Evolutionary conservation across 2,329 filamentous ascomycete species (phyloP), one percentile per base, ranked within the genome.

Genomic region (Daldinia eschscholtzii): DNA sequence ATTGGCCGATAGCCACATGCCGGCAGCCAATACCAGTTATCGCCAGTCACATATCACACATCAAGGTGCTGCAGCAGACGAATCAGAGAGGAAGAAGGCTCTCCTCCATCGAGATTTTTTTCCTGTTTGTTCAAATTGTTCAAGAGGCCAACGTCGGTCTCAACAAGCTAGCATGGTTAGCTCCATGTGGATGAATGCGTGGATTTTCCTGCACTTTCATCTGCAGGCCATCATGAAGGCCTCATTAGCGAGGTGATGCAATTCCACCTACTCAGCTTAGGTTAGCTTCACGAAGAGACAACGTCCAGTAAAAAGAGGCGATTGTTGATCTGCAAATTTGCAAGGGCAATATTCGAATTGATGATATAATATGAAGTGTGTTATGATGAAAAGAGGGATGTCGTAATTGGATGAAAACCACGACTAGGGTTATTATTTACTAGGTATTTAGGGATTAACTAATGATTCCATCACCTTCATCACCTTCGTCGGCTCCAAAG

Each of bases 11-110:
- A 66, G 73, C 69, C 64, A 76, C 68, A 62, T 71, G 66, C 71
- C 71, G 58, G 67, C 67, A 73, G 61, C 76, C 77, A 79, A 77
- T 79, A 70, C 72, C 67, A 74, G 64, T 65, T 63, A 64, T 65
- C 69, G 72, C 69, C 76, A 76, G 76, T 79, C 76, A 77, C 74
- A 73, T 70, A 76, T 77, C 74, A 78, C 76, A 77, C 75, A 68
- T 71, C 70, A 67, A 69, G 64, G 70, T 41, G 23, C 70, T 76
- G 66, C 68, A 70, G 65, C 64, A 61, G 62, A 44, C 70, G 64
- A 72, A 72, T 72, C 64, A 72, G 23, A 57, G 61, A 50, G 52
- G 30, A 33, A 35, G 37, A 57, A 66, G 18, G 33, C 33, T 53
- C 42, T n/a, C 64, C 58, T 63, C 61, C 61, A 61, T 67, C 56